Percentiles rank a stretch among this genome's conserved stretches.
These are phyloP conservation scores for Spiraea crenata DNA, from an alignment of 331 rosid species.

Conservation along the genomic window DNA sequence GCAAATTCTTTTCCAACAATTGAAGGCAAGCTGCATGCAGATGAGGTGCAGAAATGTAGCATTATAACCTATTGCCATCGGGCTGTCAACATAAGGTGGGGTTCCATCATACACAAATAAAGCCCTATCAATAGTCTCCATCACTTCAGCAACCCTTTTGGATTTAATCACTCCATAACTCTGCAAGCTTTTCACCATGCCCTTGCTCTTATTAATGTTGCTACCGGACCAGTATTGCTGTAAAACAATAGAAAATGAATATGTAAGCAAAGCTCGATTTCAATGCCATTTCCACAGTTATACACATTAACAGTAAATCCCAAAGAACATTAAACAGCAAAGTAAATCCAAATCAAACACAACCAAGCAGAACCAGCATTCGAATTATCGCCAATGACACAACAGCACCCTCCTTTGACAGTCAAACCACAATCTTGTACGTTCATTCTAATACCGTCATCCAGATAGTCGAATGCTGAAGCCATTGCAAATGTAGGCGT, in stretches of 20 bases:
- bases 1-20: constrained; percentile 74
- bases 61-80: constrained; percentile 83
- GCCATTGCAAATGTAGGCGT: too few species aligned
- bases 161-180: constrained; percentile 63
- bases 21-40: constrained; percentile 96
- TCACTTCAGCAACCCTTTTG: constrained; percentile 60
- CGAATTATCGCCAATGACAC: neutral
- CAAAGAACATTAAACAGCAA: neutral
- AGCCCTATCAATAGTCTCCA: constrained; percentile 80
- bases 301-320: neutral
- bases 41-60: constrained; percentile 99
- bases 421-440: neutral
- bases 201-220: constrained; percentile 60
- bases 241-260: constrained; percentile 3
- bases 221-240: constrained; percentile 71
- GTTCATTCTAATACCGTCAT: constrained; percentile 14
- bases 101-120: constrained; percentile 67
- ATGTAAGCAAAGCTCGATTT: neutral
- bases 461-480: constrained; percentile 25
- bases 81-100: constrained; percentile 75
- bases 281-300: too few species aligned
- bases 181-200: constrained; percentile 75
- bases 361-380: neutral
- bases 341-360: neutral
- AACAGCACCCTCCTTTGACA: neutral